Evolutionary conservation across 495 filamentous ascomycete genomes (phyloP), one percentile per base, ranked within the genome.

Genomic region (Neurospora discreta): DNA sequence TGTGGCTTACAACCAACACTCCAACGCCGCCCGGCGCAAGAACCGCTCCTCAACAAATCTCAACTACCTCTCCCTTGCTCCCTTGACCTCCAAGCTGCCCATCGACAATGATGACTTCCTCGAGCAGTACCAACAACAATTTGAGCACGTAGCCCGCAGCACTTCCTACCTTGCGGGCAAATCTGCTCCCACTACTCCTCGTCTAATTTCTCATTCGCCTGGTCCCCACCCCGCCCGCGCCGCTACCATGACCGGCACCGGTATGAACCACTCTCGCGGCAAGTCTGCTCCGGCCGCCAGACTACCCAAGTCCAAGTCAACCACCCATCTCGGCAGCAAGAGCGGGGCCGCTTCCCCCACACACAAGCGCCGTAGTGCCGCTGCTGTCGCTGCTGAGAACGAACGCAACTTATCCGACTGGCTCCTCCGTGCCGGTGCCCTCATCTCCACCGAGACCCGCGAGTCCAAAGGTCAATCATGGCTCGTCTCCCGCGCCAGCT

Each of bases 391-490:
- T 60, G 71, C 36, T 69, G 39, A 72, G 67, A 71, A 75, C 71
- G 74, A 77, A 73, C 76, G 82, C 73, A 78, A 76, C 42, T 87
- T 91, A 70, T 85, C 85, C 26, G 90, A 93, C 81, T 94, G 92
- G 91, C 85, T 95, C 72, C 85, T 91, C 20, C 89, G 90, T 68
- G 87, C 91, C 3, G 92, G 91, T 2, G 89, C 91, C 11, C 80
- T 89, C 30, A 87, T 94, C 15, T 87, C 90, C n/a, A 86, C 87
- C 5, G 89, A 89, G 65, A 84, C 90, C 3, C 85, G 92, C 71
- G 92, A 94, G 74, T 88, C 88, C 75, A 94, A 93, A 78, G 92
- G 92, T 15, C 91, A 93, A 78, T 84, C 87, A 52, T 95, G 92
- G 92, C 86, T 95, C 3, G 85, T 86, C 6, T 90, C 91, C 72